phyloP scores from a whole-genome alignment of 106 monocot genomes.

The Acorus gramineus region DNA sequence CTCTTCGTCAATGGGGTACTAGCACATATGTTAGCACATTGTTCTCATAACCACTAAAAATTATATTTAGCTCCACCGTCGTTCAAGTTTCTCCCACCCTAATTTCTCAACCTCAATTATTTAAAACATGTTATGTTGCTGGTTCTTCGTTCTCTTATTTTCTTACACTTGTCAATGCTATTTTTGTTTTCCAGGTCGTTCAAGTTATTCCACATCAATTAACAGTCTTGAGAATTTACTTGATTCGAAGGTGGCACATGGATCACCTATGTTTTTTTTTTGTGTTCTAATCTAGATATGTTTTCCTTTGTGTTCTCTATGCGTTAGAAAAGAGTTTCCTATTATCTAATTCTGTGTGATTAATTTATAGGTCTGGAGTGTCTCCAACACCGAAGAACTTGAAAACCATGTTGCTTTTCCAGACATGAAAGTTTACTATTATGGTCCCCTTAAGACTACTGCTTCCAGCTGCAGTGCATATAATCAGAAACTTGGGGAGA shows the following conservation, averaged over 20 bases:
- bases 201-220: constrained; percentile 77
- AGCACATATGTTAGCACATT: no score
- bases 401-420: constrained; percentile 65
- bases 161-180: no score
- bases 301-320: not conserved
- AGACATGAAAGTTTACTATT: constrained; percentile 58
- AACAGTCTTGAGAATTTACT: constrained; percentile 91
- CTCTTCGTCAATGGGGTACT: no score
- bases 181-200: constrained; percentile 43
- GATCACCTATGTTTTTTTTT: not conserved
- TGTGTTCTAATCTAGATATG: not conserved
- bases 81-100: no score
- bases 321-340: not conserved
- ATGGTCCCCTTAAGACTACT: constrained; percentile 34
- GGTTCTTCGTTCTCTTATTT: not conserved
- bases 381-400: constrained; percentile 58
- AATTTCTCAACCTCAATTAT: no score
- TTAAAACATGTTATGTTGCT: not conserved
- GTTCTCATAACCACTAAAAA: no score
- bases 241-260: constrained; percentile 58
- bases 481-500: constrained; percentile 44
- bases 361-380: constrained; percentile 49
- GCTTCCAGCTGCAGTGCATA: constrained; percentile 18
- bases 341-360: not conserved
- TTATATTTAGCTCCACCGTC: no score